Conservation (phyloP, 306 rosid species). For the Adenanthera pavonina region DNA sequence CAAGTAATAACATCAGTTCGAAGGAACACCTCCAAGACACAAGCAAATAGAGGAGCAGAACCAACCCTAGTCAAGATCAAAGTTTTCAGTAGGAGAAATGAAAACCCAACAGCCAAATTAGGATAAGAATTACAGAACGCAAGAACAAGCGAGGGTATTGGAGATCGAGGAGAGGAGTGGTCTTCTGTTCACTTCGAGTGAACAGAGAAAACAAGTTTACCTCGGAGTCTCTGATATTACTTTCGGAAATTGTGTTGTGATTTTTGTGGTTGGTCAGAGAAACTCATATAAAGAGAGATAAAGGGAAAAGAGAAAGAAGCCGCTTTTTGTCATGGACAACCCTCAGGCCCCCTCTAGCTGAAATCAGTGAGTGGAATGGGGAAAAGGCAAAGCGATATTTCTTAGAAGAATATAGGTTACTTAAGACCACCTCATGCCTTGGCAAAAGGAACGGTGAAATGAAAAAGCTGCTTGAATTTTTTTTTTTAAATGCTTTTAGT, state of each 20-base stretch:
- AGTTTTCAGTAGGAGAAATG: conserved; percentile 31
- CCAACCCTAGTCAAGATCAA: conserved; percentile 25
- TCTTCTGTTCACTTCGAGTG: background rate
- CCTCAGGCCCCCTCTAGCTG: background rate
- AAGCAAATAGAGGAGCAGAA: conserved; percentile 1
- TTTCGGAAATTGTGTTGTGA: conserved; percentile 22
- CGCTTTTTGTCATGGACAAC: conserved; percentile 29
- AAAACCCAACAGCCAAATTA: conserved; percentile 29
- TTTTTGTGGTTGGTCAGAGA: conserved; percentile 6
- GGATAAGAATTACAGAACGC: conserved; percentile 23
- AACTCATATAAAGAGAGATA: conserved; percentile 31
- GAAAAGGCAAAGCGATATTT: conserved; percentile 17
- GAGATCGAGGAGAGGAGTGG: conserved; percentile 35
- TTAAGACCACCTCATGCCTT: too few relatives aligned
- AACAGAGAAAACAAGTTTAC: conserved; percentile 46
- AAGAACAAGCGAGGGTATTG: conserved; percentile 41
- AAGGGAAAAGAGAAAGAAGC: conserved; percentile 2
- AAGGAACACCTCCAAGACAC: background rate
- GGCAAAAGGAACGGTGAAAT: too few relatives aligned
- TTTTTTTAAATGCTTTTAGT: too few relatives aligned
- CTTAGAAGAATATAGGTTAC: background rate
- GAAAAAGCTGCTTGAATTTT: too few relatives aligned
- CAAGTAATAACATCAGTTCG: conserved; percentile 13
- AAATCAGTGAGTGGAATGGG: background rate
- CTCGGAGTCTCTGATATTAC: conserved; percentile 45